Conservation (phyloP, 331 rosid species). For the Malus hybrid region DNA sequence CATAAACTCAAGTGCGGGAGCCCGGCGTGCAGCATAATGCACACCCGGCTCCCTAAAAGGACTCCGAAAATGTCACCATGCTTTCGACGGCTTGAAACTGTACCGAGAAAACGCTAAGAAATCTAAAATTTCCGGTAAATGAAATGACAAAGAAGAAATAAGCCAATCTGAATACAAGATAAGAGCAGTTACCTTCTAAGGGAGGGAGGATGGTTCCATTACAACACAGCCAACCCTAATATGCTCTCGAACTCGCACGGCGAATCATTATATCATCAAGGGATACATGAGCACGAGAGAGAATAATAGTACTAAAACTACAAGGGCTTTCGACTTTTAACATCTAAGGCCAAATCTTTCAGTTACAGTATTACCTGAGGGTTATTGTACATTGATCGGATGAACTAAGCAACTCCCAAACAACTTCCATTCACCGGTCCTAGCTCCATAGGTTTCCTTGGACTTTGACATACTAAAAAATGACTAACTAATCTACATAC, state of each 20-base stretch:
- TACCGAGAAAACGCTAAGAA: not conserved
- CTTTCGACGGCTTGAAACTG: not conserved
- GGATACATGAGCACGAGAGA: conserved; percentile 18
- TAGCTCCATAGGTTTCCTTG: conserved; percentile 28
- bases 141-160: not conserved
- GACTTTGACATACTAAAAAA: conserved; percentile 59
- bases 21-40: too few relatives aligned
- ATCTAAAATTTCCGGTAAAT: not conserved
- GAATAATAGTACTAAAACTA: conserved; percentile 23
- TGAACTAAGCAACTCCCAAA: conserved; percentile 46
- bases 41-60: not conserved
- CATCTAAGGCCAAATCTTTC: conserved; percentile 47
- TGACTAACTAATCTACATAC: conserved; percentile 74
- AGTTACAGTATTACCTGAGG: conserved; percentile 70
- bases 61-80: not conserved
- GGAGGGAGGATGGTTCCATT: conserved; percentile 35
- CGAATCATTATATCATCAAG: conserved; percentile 10
- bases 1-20: not conserved
- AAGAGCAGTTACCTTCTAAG: conserved; percentile 13
- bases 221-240: conserved; percentile 30
- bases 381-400: conserved; percentile 79
- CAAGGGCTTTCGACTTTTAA: conserved; percentile 21
- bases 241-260: not conserved
- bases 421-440: conserved; percentile 55
- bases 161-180: not conserved